Evolutionary conservation across 1,139 yeast species (phyloP).

Genomic region (Petasospora fabianii): DNA sequence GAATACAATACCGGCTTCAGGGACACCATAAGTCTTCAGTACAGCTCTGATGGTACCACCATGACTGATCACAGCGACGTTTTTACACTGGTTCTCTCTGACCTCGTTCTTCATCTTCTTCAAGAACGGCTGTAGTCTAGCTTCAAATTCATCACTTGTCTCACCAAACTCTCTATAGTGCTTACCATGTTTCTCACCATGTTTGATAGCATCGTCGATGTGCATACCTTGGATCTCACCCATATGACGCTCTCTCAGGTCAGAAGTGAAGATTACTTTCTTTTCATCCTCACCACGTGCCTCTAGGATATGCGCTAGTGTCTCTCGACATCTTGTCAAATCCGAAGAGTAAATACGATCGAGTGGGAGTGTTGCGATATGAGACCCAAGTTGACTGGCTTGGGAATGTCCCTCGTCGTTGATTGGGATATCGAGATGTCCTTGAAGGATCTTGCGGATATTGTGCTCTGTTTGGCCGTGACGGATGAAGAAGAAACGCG

Average conservation of each 20-base stretch:
- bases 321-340: conserved; percentile 55
- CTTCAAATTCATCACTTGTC: conserved; percentile 40
- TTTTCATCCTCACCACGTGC: conserved; percentile 17
- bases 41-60: conserved; percentile 81
- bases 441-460: conserved; percentile 15
- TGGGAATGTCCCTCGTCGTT: conserved; percentile 58
- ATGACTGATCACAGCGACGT: conserved; percentile 69
- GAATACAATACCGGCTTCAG: conserved; percentile 46
- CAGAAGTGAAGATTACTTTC: conserved; percentile 26
- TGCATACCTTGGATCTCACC: conserved; percentile 78
- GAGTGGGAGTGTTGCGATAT: conserved; percentile 58
- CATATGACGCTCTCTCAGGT: conserved; percentile 74
- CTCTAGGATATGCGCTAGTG: conserved; percentile 15
- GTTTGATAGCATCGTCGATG: conserved; percentile 57
- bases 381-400: conserved; percentile 43
- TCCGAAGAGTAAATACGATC: conserved; percentile 51
- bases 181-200: conserved; percentile 47
- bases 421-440: conserved; percentile 43
- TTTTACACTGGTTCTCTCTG: conserved; percentile 33
- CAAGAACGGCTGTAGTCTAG: conserved; percentile 51
- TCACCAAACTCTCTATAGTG: conserved; percentile 56
- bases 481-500: conserved; percentile 15
- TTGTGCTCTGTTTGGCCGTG: conserved; percentile 20
- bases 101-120: conserved; percentile 38
- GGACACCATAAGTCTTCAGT: conserved; percentile 37